Conservation (phyloP, 2,329 filamentous ascomycete genomes). For the Talaromyces rugulosus region DNA sequence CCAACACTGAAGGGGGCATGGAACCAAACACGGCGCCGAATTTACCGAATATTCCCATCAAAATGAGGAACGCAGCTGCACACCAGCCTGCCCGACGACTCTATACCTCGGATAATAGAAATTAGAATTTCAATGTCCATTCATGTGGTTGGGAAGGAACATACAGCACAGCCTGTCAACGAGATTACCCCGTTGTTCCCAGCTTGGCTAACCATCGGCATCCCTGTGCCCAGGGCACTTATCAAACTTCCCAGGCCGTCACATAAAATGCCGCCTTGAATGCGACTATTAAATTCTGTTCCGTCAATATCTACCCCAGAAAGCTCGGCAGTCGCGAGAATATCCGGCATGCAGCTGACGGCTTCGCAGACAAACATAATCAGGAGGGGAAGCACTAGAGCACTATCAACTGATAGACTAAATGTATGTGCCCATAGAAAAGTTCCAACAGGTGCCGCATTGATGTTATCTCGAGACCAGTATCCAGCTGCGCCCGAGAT, state of each 20-base stretch:
- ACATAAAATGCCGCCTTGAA: slow-evolving; percentile 44
- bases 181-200: slow-evolving; percentile 85
- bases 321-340: slow-evolving; percentile 9
- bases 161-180: slow-evolving; percentile 66
- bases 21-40: slow-evolving; percentile 75
- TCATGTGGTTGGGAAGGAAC: slow-evolving; percentile 2
- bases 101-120: slow-evolving; percentile 14
- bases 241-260: slow-evolving; percentile 73
- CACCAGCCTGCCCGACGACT: slow-evolving; percentile 77
- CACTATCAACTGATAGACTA: slow-evolving; percentile 6
- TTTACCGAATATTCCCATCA: slow-evolving; percentile 81
- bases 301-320: slow-evolving; percentile 11
- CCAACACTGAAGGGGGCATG: slow-evolving; percentile 64
- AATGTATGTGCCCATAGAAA: slow-evolving; percentile 46
- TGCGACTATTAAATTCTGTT: slow-evolving; percentile 10
- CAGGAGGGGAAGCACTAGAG: slow-evolving; percentile 59
- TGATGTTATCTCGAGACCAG: slow-evolving; percentile 69
- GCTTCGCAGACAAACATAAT: slow-evolving; percentile 68
- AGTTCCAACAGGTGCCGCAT: slow-evolving; percentile 64
- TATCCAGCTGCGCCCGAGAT: slow-evolving; percentile 75
- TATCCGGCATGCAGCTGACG: slow-evolving; percentile 68
- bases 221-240: slow-evolving; percentile 72
- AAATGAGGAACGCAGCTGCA: slow-evolving; percentile 69
- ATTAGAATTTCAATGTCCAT: background rate
- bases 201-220: slow-evolving; percentile 74